Percentiles rank a stretch among this genome's conserved stretches.
phyloP scores from a whole-genome alignment of 805 yeast genomes.

The Wickerhamomyces ciferrii region DNA sequence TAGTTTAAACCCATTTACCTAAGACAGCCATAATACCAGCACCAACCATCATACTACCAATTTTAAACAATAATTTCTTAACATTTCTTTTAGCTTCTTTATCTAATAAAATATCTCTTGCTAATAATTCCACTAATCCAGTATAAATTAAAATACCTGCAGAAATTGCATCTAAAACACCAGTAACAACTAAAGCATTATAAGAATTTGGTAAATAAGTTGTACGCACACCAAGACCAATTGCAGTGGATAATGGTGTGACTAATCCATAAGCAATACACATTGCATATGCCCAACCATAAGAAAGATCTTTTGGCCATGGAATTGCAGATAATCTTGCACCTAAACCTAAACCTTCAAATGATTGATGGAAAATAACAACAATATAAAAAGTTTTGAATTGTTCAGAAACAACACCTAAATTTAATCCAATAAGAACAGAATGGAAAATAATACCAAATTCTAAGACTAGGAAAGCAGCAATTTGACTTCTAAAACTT shows the following conservation, averaged over 20 bases:
- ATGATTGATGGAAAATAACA: conserved; percentile 67
- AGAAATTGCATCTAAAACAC: conserved; percentile 64
- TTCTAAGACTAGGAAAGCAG: conserved; percentile 52
- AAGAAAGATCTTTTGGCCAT: conserved; percentile 40
- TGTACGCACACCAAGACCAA: conserved; percentile 65
- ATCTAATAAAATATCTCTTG: conserved; percentile 60
- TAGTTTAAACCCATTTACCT: conserved; percentile 78
- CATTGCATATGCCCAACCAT: conserved; percentile 47
- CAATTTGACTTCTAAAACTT: neutral
- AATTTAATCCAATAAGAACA: conserved; percentile 64
- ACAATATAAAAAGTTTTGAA: conserved; percentile 61
- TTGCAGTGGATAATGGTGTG: conserved; percentile 70
- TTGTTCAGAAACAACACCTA: conserved; percentile 62
- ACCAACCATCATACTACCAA: conserved; percentile 44
- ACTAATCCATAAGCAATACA: conserved; percentile 49
- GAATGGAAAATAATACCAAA: conserved; percentile 75
- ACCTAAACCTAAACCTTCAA: conserved; percentile 78
- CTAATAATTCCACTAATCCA: conserved; percentile 70
- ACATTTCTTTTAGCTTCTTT: conserved; percentile 34
- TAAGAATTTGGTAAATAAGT: conserved; percentile 50
- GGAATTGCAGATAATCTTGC: conserved; percentile 57
- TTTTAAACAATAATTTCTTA: conserved; percentile 34
- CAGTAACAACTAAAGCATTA: conserved; percentile 50
- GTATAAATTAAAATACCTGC: conserved; percentile 70
- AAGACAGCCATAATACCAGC: conserved; percentile 68